Conservation (phyloP, 768 basidiomycete species). For the Inosperma sp. region DNA sequence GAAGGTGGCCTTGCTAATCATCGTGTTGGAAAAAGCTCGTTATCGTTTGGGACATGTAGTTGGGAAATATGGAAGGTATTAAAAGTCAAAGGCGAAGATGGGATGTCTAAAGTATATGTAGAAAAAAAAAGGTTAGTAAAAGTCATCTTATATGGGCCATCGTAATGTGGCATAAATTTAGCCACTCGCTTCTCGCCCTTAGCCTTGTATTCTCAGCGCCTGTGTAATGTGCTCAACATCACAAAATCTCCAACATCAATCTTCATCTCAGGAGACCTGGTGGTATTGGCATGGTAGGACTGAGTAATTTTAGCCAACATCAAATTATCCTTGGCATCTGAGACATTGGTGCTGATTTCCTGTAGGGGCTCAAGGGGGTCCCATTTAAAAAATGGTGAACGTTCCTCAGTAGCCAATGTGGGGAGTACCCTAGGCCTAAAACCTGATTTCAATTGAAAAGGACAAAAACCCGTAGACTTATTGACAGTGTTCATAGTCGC, state of each 20-base stretch:
- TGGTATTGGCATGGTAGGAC: slow-evolving; percentile 10
- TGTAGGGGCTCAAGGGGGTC: too few relatives aligned
- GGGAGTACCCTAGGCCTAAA: too few relatives aligned
- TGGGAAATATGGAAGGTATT: slow-evolving; percentile 29
- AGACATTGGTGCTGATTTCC: too few relatives aligned
- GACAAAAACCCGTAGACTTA: too few relatives aligned
- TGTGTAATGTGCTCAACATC: slow-evolving; percentile 26
- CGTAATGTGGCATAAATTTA: slow-evolving; percentile 36
- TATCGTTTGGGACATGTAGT: too few relatives aligned
- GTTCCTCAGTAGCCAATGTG: too few relatives aligned
- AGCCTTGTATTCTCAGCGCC: slow-evolving; percentile 21
- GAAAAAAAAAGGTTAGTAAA: slow-evolving; percentile 15
- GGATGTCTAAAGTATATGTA: slow-evolving; percentile 21
- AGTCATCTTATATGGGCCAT: slow-evolving; percentile 27
- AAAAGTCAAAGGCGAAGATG: too few relatives aligned
- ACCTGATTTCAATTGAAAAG: too few relatives aligned
- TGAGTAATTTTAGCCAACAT: slow-evolving; percentile 14
- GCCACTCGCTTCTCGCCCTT: slow-evolving; percentile 22
- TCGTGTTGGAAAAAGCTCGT: slow-evolving; percentile 25
- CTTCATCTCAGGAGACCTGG: not conserved
- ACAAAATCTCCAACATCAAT: slow-evolving; percentile 6
- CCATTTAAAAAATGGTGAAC: too few relatives aligned
- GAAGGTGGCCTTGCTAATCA: slow-evolving; percentile 27
- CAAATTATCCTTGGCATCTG: slow-evolving; percentile 24
- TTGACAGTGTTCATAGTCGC: too few relatives aligned